Base-by-base conservation (phyloP, 305 asterid species). In the Solanum hybrid region DNA sequence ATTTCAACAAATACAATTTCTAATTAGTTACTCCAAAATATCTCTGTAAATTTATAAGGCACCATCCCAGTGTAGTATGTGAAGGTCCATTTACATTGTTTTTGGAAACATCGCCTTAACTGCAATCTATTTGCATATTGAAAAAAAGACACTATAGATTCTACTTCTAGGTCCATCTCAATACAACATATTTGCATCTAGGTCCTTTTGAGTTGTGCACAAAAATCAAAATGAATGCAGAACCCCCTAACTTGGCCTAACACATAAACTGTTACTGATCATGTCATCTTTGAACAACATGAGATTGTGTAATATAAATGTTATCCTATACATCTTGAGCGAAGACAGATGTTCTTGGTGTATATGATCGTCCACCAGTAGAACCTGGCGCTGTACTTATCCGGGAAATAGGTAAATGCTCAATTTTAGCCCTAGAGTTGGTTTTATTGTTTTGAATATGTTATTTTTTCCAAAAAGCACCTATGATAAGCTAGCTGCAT, bases 261-360 rank as follows among this genome's bases (percentile, higher is more conserved):
- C 66, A 26, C 24, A 38, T 13, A 37, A 80, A 56, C 86, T 80
- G 24, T 6, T 24, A 38, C 66, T 13, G 60, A 12, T 81, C 69
- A 26, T 81, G 4, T 81, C 5, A 81, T 81, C 19, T 73, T 64
- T 79, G 31, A 31, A 22, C 86, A 73, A 82, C 26, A 82, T 29
- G 72, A 72, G 66, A 40, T 73, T 40, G 1, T 81, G 66, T 85
- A 10, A 19, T 35, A 35, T 60, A 80, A 64, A 73, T 85, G 86
- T 88, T 88, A 81, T 94, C 96, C 97, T 97, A 80, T 92, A 93
- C 93, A 84, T 77, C 51, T 88, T 71, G 85, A 88, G 87, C 78
- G 5, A 87, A 97, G 99, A 96, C 99, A 72, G 98, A 97, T 93
- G 99, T 97, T 88, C 92, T 87, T 12, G 99, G 99, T 27, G 99